These are phyloP conservation scores for Boletus smithii DNA, from an alignment of 1,284 basidiomycete genomes.

Conservation along the genomic window DNA sequence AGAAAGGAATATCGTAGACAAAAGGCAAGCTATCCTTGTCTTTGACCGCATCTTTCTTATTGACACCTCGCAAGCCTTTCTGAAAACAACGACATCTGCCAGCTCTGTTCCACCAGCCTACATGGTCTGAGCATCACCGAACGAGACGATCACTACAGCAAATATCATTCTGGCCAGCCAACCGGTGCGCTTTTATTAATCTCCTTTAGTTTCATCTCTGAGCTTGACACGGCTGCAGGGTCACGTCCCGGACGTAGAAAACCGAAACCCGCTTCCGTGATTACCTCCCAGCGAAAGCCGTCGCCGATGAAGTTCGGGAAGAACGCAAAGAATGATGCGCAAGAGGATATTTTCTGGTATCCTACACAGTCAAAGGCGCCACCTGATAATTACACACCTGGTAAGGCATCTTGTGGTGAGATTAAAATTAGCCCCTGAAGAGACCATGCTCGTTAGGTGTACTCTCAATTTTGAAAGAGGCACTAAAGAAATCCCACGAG, in stretches of 20 bases:
- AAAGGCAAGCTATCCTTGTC: constrained; percentile 10
- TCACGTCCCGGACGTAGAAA: constrained; percentile 5
- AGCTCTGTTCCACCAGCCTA: constrained; percentile 47
- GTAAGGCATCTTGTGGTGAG: constrained; percentile 37
- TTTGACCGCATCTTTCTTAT: not conserved
- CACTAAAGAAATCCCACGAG: constrained; percentile 50
- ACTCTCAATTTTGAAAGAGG: constrained; percentile 59
- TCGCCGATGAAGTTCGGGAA: constrained; percentile 6
- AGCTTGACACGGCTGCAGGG: constrained; percentile 11
- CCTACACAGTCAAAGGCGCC: constrained; percentile 42
- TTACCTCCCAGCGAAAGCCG: constrained; percentile 1
- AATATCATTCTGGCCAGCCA: constrained; percentile 31
- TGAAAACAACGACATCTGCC: constrained; percentile 38
- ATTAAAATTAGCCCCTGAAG: constrained; percentile 7
- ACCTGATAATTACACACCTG: constrained; percentile 72
- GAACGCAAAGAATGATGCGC: constrained; percentile 8
- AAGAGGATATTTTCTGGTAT: constrained; percentile 64
- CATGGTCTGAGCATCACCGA: constrained; percentile 33
- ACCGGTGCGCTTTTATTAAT: not conserved
- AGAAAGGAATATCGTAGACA: constrained; percentile 3
- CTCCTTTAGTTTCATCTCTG: not conserved
- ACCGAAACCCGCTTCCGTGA: constrained; percentile 1
- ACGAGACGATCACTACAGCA: constrained; percentile 49
- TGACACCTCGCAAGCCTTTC: constrained; percentile 11
- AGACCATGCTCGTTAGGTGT: constrained; percentile 46